A percentile compares a stretch with the other conserved stretches of the same genome.
Evolutionary conservation across 305 asterid genomes (phyloP).

Genomic region (Fraxinus latifolia): DNA sequence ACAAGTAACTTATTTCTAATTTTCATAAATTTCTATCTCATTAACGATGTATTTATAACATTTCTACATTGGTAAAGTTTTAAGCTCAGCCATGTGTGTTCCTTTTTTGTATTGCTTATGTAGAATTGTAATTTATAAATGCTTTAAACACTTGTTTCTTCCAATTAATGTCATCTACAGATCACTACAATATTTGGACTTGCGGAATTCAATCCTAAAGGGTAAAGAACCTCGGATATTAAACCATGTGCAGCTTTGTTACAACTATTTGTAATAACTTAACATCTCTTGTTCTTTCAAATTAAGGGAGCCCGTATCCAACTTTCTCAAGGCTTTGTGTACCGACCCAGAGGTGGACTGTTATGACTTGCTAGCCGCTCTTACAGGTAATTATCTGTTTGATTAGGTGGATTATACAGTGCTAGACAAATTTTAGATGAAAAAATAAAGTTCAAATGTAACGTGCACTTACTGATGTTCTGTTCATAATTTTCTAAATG

Average conservation of each 20-base stretch:
- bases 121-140: background rate
- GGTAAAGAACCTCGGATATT: slow-evolving; percentile 19
- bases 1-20: background rate
- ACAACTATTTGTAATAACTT: background rate
- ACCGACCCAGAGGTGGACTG: slow-evolving; percentile 22
- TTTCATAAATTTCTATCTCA: background rate
- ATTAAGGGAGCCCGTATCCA: slow-evolving; percentile 25
- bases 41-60: background rate
- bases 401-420: background rate
- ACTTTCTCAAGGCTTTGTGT: slow-evolving; percentile 28
- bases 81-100: background rate
- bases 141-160: background rate
- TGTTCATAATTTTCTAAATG: background rate
- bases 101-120: background rate
- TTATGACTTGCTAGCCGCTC: slow-evolving; percentile 21
- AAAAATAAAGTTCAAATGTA: background rate
- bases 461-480: background rate
- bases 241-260: background rate
- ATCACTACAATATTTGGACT: slow-evolving; percentile 23
- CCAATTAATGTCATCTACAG: slow-evolving; percentile 17
- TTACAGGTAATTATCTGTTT: slow-evolving; percentile 29
- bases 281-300: background rate
- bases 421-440: background rate
- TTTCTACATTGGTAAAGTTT: background rate
- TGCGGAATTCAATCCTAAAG: slow-evolving; percentile 34